Percentiles rank a stretch among this genome's conserved stretches.
These are phyloP conservation scores for Termitomyces sp. DNA, from an alignment of 768 basidiomycete species.

Conservation along the genomic window DNA sequence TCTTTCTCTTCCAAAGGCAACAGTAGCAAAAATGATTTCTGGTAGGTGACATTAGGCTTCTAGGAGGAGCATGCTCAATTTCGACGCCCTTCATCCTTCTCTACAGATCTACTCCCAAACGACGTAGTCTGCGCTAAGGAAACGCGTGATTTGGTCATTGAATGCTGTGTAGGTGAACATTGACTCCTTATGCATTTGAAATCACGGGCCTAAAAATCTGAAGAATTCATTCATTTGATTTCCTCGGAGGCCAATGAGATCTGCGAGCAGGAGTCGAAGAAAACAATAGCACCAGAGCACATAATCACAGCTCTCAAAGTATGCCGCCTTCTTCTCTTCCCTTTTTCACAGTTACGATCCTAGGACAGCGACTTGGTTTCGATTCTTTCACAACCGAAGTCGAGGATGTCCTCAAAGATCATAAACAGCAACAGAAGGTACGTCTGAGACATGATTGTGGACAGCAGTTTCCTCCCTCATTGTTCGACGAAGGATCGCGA, in stretches of 20 bases:
- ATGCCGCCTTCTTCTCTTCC: slow-evolving; percentile 13
- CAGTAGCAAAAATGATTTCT: slow-evolving; percentile 93
- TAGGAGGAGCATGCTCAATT: background rate
- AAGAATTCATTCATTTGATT: slow-evolving; percentile 97
- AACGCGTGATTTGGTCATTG: slow-evolving; percentile 93
- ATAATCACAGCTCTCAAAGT: slow-evolving; percentile 90
- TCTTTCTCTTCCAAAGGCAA: slow-evolving; percentile 92
- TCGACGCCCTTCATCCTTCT: slow-evolving; percentile 5
- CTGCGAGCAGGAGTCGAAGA: slow-evolving; percentile 96
- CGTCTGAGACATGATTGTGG: slow-evolving; percentile 11
- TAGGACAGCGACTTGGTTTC: slow-evolving; percentile 78
- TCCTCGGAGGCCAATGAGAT: slow-evolving; percentile 98
- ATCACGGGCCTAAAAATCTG: slow-evolving; percentile 6
- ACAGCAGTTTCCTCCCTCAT: background rate
- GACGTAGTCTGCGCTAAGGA: slow-evolving; percentile 93
- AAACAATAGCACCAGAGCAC: slow-evolving; percentile 98
- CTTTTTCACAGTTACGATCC: slow-evolving; percentile 5
- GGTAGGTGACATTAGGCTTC: slow-evolving; percentile 40
- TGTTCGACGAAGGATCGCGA: slow-evolving; percentile 62
- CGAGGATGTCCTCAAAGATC: slow-evolving; percentile 89
- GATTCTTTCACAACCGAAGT: slow-evolving; percentile 88
- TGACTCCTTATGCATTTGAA: slow-evolving; percentile 1
- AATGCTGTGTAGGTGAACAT: slow-evolving; percentile 97
- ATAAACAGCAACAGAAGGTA: slow-evolving; percentile 94
- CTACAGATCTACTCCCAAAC: slow-evolving; percentile 77